Conservation (phyloP, 2,329 filamentous ascomycete species). For the Aschersonia sp. region DNA sequence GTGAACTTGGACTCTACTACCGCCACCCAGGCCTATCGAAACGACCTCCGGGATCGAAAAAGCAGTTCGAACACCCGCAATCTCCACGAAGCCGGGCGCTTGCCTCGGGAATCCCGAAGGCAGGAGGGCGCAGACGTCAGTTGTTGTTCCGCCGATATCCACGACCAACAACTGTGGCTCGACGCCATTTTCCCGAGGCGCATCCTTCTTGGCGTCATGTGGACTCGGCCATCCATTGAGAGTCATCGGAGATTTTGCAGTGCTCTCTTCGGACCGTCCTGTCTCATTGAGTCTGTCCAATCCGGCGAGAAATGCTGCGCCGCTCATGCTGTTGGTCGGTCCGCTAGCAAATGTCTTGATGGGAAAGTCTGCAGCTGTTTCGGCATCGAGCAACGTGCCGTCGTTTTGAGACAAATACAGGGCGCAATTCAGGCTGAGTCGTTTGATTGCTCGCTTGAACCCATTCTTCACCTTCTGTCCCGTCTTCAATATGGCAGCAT, state of each 20-base stretch:
- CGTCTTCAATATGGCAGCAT: conserved; percentile 34
- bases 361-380: conserved; percentile 30
- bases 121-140: conserved; percentile 42
- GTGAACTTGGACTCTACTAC: conserved; percentile 18
- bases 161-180: conserved; percentile 30
- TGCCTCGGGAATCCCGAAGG: conserved; percentile 45
- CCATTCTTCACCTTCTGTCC: conserved; percentile 29
- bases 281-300: conserved; percentile 17
- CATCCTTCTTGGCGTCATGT: background rate
- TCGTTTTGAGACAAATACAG: conserved; percentile 39
- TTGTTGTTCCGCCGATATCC: conserved; percentile 47
- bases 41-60: conserved; percentile 43
- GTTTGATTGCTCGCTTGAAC: conserved; percentile 30
- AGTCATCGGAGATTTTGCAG: too few relatives aligned
- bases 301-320: conserved; percentile 37
- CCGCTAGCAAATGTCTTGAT: conserved; percentile 39
- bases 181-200: background rate
- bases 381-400: conserved; percentile 33
- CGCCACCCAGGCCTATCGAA: conserved; percentile 42
- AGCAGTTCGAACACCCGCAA: conserved; percentile 44
- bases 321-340: conserved; percentile 38
- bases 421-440: conserved; percentile 24
- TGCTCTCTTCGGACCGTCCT: too few relatives aligned
- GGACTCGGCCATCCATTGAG: too few relatives aligned
- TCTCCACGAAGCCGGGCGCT: conserved; percentile 40